Percentiles rank a stretch among this genome's conserved stretches.
These are phyloP conservation scores for Kuraishia piskuri DNA, from an alignment of 805 yeast genomes.

Conservation along the genomic window DNA sequence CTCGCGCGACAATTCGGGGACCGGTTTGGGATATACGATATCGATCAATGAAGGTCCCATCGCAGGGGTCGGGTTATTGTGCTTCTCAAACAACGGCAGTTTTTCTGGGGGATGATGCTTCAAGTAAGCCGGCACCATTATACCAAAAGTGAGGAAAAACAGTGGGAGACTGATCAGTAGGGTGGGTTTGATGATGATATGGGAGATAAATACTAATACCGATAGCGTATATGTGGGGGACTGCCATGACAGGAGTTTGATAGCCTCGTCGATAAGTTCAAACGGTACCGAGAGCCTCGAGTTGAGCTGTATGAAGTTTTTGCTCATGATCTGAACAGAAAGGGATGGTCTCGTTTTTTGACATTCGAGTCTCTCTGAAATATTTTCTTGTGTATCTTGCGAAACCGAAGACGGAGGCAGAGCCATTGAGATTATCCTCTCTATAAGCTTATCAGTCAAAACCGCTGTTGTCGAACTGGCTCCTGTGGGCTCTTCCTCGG, in stretches of 20 bases:
- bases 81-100: conserved; percentile 16
- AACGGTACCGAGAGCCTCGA: conserved; percentile 58
- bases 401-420: conserved; percentile 52
- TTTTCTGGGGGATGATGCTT: conserved; percentile 55
- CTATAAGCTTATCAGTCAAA: conserved; percentile 64
- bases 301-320: conserved; percentile 53
- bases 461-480: conserved; percentile 18
- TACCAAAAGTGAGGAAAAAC: conserved; percentile 39
- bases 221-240: conserved; percentile 56
- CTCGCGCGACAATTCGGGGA: conserved; percentile 71
- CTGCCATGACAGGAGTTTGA: conserved; percentile 54
- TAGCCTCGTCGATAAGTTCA: conserved; percentile 47
- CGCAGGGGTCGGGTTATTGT: conserved; percentile 34
- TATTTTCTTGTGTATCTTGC: conserved; percentile 27
- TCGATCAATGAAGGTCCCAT: conserved; percentile 41
- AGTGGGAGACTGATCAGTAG: conserved; percentile 47
- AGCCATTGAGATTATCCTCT: conserved; percentile 62
- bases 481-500: not conserved
- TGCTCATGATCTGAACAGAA: conserved; percentile 62
- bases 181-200: conserved; percentile 51
- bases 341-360: conserved; percentile 62
- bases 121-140: conserved; percentile 62
- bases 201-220: conserved; percentile 28
- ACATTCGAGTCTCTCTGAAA: conserved; percentile 46
- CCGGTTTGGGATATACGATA: conserved; percentile 55